Evolutionary conservation across 352 stramenopile genomes (phyloP).

Genomic region (Globisporangium nagaii): DNA sequence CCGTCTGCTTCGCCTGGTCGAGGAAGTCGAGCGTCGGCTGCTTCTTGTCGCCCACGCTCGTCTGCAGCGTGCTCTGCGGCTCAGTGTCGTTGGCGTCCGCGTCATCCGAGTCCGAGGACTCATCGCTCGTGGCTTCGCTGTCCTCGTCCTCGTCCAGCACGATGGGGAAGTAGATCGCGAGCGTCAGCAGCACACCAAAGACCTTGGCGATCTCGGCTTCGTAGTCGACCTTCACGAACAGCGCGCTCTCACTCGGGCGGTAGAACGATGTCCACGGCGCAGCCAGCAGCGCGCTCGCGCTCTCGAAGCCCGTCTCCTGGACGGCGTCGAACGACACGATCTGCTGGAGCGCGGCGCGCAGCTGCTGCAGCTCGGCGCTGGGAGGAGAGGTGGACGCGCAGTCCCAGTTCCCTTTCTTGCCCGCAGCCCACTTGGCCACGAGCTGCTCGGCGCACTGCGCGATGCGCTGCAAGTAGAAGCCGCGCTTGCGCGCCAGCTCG

Average conservation of each 20-base stretch:
- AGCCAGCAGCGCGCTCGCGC: constrained; percentile 1
- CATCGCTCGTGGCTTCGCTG: constrained; percentile 19
- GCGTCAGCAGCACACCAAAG: constrained; percentile 32
- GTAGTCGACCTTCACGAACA: constrained; percentile 24
- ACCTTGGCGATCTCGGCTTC: constrained; percentile 45
- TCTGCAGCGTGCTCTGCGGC: background rate
- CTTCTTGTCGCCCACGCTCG: background rate
- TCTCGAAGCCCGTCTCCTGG: background rate
- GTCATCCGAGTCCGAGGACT: constrained; percentile 37
- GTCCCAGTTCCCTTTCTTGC: constrained; percentile 27
- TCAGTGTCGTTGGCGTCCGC: constrained; percentile 24
- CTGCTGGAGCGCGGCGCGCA: constrained; percentile 37
- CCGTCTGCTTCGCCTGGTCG: constrained; percentile 26
- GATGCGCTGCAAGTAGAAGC: constrained; percentile 28
- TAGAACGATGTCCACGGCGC: constrained; percentile 55
- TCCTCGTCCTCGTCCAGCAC: constrained; percentile 24
- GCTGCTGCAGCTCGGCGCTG: constrained; percentile 26
- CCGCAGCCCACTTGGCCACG: constrained; percentile 10
- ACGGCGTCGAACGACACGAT: constrained; percentile 34
- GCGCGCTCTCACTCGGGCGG: constrained; percentile 25
- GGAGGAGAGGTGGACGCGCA: constrained; percentile 11
- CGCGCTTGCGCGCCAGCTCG: constrained; percentile 31
- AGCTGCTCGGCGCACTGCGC: constrained; percentile 9
- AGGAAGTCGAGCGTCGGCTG: constrained; percentile 19
- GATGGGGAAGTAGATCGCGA: constrained; percentile 53